Evolutionary conservation across 768 basidiomycete genomes (phyloP).

Genomic region (Amanita fuliginea): DNA sequence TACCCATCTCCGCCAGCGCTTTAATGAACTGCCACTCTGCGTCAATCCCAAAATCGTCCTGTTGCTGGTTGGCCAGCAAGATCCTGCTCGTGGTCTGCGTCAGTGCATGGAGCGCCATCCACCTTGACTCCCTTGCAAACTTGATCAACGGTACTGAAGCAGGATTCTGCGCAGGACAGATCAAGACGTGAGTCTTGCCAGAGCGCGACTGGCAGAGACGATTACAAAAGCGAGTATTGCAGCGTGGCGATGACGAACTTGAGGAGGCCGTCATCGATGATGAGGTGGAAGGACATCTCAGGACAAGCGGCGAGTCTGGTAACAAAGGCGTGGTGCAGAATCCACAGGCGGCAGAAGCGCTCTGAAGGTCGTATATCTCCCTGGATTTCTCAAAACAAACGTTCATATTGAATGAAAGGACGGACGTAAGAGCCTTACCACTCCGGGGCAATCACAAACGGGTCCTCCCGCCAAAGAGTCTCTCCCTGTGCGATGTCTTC

Average conservation of each 20-base stretch:
- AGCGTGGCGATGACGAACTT: conserved; percentile 42
- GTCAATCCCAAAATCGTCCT: conserved; percentile 29
- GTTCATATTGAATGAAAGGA: background rate
- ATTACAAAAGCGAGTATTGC: conserved; percentile 68
- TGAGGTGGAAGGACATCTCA: conserved; percentile 1
- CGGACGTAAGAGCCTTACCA: conserved; percentile 31
- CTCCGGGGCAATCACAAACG: conserved; percentile 72
- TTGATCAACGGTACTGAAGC: conserved; percentile 47
- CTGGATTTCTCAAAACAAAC: conserved; percentile 25
- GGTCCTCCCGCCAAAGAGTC: conserved; percentile 78
- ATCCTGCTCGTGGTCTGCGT: conserved; percentile 55
- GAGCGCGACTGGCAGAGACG: conserved; percentile 65
- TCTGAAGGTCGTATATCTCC: conserved; percentile 69
- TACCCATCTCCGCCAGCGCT: conserved; percentile 61
- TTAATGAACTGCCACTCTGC: conserved; percentile 45
- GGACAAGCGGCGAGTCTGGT: conserved; percentile 25
- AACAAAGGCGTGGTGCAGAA: conserved; percentile 62
- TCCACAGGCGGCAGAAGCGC: conserved; percentile 47
- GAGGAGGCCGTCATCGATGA: conserved; percentile 16
- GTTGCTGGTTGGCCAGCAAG: conserved; percentile 40
- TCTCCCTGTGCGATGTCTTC: conserved; percentile 62
- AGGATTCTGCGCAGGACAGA: conserved; percentile 72
- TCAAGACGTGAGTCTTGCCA: conserved; percentile 50
- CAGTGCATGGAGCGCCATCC: conserved; percentile 72
- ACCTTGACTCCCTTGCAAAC: conserved; percentile 47